Conservation (phyloP, 2,329 filamentous ascomycete genomes). For the Huntiella moniliformis region DNA sequence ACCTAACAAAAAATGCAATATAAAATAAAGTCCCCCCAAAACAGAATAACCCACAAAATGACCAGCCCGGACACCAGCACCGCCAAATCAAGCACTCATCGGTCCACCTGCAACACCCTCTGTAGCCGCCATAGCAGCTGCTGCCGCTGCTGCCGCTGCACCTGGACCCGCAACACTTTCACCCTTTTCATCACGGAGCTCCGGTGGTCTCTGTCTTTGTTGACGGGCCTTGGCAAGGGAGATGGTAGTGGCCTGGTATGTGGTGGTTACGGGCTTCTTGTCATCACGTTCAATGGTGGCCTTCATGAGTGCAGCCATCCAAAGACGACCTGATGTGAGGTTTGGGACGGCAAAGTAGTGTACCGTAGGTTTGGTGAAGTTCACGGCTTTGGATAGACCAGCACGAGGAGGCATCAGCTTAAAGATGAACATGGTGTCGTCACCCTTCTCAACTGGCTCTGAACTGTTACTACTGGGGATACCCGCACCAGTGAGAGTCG, state of each 20-base stretch:
- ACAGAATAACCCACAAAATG: background rate
- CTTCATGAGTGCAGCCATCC: constrained; percentile 99
- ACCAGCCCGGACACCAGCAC: background rate
- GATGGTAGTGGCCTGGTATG: constrained; percentile 94
- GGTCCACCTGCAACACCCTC: constrained; percentile 20
- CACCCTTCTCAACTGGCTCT: constrained; percentile 25
- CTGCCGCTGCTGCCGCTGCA: constrained; percentile 9
- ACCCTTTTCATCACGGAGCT: constrained; percentile 55
- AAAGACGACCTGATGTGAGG: constrained; percentile 68
- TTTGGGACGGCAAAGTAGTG: constrained; percentile 96
- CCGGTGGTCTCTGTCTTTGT: constrained; percentile 78
- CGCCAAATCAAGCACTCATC: constrained; percentile 14
- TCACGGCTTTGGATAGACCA: constrained; percentile 75
- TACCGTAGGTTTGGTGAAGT: constrained; percentile 91
- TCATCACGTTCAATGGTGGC: constrained; percentile 91
- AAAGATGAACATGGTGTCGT: constrained; percentile 82
- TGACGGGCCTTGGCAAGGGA: constrained; percentile 72
- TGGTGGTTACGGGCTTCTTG: constrained; percentile 61
- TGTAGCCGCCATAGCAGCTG: constrained; percentile 21
- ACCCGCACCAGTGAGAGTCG: constrained; percentile 75
- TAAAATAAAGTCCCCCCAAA: constrained; percentile 2
- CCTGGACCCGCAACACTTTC: constrained; percentile 13
- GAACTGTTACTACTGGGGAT: constrained; percentile 30
- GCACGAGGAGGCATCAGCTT: constrained; percentile 84
- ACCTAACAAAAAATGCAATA: background rate